Base-by-base conservation (phyloP, 768 basidiomycete species). In the Leccinellum luteum region DNA sequence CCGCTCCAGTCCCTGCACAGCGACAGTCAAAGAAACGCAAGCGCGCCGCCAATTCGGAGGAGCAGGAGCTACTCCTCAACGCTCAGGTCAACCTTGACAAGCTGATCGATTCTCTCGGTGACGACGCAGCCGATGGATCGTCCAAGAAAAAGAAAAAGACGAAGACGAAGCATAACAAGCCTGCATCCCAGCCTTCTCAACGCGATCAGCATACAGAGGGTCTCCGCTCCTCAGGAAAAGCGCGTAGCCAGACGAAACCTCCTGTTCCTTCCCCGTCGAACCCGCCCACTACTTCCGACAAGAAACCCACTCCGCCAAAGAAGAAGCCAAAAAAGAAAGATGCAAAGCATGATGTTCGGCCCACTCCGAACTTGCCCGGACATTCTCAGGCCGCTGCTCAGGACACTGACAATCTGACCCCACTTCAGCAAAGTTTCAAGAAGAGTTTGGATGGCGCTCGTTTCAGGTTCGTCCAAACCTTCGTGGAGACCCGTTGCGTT, bases 361-460 rank as follows among this genome's bases (percentile, higher is more conserved):
- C 65, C 51, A 65, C 19, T 43, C 12, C 66, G 12, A 64, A 60
- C 52, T 58, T 61, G 8, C 54, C 65, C 6, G 64, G 62, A 31
- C 57, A 53, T 38, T 48, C 69, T 32, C 21, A 43, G 41, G 19
- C 54, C n/a, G 45, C 47, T 34, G 21, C 55, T 45, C 62, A 60
- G 3, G 58, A 53, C 34, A 52, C 65, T 31, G 30, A 65, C 21
- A 69, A 72, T 21, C 74, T 95, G 54, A 94, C 94, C 7, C 73
- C 79, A 2, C 75, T 96, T 63, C 95, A 97, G 69, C 81, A 79
- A 51, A 78, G 71, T 19, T 89, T 97, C 84, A 92, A 85, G 71
- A 79, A 86, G 54, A 91, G 83, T 62, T 72, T 94, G 55, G 85
- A 90, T 57, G 91, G 94, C 0, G 93, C 94, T n/a, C 84, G 87